Evolutionary conservation across 176 grass and related monocot genomes (phyloP), one percentile per base, ranked within the genome.

Genomic region (Puccinellia tenuiflora): DNA sequence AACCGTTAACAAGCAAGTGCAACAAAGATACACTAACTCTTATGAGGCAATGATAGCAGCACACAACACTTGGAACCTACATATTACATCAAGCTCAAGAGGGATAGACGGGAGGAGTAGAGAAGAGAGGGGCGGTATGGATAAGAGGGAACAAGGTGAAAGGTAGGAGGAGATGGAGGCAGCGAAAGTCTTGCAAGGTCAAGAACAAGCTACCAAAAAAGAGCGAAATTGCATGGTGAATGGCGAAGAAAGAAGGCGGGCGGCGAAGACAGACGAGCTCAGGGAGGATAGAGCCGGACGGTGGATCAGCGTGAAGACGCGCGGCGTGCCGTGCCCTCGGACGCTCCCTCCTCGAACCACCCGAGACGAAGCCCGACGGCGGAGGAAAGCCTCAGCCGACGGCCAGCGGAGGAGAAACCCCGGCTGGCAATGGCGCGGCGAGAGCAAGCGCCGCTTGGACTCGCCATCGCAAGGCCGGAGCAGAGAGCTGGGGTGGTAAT

Each of bases 71-170:
- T 43, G 31, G 18, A 69, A 40, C 6, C 65, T 73, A 59, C 66
- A 46, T 21, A 4, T 74, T 51, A 21, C 70, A 51, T 75, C 42
- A 75, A 84, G 71, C 81, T 84, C 81, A 84, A 65, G 81, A 84
- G 81, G 81, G 81, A 84, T 84, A 84, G 81, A 75, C 57, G 21
- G 43, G 56, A 18, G 1, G 15, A 50, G 10, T 2, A 53, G 39
- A 6, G 71, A 84, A 31, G 43, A 48, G 57, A 65, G 21, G 57
- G 42, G 7, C 51, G 57, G 30, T 39, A 18, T 3, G n/a, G 47
- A 0, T 9, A 9, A 30, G 79, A 48, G 8, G 3, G 9, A 9
- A 7, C 0, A 1, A 2, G 22, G 42, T 4, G 11, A 1, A 0
- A 13, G 3, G 15, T 4, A 6, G 31, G 54, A 25, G 29, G 11